Conservation (phyloP, 768 basidiomycete species). For the Pholiota molesta region DNA sequence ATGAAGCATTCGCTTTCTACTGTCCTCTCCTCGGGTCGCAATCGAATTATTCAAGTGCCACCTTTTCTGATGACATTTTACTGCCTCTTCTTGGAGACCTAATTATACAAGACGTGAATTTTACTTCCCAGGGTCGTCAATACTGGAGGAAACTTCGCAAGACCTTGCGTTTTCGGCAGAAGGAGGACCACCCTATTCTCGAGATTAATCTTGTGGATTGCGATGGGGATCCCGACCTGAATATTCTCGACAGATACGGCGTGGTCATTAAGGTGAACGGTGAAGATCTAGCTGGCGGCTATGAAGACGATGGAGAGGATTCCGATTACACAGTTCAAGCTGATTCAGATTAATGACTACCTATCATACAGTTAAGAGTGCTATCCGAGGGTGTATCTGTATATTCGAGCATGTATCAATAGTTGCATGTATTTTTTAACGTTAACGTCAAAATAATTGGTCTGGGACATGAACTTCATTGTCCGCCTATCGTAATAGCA, state of each 20-base stretch:
- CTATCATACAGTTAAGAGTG: too few species aligned
- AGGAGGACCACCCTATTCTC: neutral
- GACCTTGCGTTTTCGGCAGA: neutral
- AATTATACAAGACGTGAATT: neutral
- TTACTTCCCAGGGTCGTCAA: neutral
- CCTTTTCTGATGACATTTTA: neutral
- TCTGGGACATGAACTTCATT: too few species aligned
- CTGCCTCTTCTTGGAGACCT: neutral
- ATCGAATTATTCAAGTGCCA: neutral
- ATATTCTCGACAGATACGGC: slow-evolving; percentile 10
- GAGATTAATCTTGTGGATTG: neutral
- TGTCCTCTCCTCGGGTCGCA: neutral
- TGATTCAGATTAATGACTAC: neutral
- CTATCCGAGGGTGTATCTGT: too few species aligned
- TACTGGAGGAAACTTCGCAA: neutral
- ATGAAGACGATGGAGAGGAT: slow-evolving; percentile 10
- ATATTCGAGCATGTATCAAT: too few species aligned
- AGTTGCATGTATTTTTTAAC: too few species aligned
- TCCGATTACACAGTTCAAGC: slow-evolving; percentile 24
- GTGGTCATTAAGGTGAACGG: slow-evolving; percentile 18
- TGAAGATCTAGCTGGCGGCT: slow-evolving; percentile 12
- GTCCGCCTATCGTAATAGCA: too few species aligned
- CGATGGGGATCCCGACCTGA: neutral
- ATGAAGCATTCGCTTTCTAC: neutral
- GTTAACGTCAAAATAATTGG: too few species aligned